Conservation (phyloP, 2,329 filamentous ascomycete genomes). For the Hymenoscyphus linearis region DNA sequence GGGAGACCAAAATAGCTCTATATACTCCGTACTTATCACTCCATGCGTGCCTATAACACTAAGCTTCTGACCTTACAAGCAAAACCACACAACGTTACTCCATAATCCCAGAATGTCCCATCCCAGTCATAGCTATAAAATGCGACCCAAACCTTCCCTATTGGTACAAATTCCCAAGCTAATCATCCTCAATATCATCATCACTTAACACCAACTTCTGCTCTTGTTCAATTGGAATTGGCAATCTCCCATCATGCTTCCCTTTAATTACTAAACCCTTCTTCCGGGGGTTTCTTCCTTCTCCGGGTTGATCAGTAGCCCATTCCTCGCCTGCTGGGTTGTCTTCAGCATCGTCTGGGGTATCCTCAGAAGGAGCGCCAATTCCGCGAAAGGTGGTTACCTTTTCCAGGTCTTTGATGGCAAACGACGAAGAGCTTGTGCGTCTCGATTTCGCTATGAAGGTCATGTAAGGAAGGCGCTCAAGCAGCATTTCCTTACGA, state of each 20-base stretch:
- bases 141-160: not conserved
- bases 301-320: constrained; percentile 57
- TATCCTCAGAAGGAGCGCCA: constrained; percentile 36
- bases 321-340: constrained; percentile 44
- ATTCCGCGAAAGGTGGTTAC: constrained; percentile 33
- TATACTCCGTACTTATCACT: not conserved
- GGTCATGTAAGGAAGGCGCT: constrained; percentile 81
- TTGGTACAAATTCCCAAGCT: not conserved
- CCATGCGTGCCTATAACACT: not conserved
- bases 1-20: not conserved
- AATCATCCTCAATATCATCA: constrained; percentile 66
- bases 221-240: constrained; percentile 36
- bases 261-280: constrained; percentile 32
- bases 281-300: constrained; percentile 48
- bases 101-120: not conserved
- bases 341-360: constrained; percentile 42
- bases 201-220: constrained; percentile 71
- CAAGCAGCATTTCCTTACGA: constrained; percentile 70
- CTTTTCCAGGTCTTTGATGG: constrained; percentile 36
- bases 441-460: constrained; percentile 45
- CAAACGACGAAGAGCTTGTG: constrained; percentile 28
- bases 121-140: not conserved
- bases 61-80: not conserved
- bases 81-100: not conserved
- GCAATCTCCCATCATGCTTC: constrained; percentile 17